Conservation (phyloP, 2,329 filamentous ascomycete genomes). For the Gyromitra esculenta region DNA sequence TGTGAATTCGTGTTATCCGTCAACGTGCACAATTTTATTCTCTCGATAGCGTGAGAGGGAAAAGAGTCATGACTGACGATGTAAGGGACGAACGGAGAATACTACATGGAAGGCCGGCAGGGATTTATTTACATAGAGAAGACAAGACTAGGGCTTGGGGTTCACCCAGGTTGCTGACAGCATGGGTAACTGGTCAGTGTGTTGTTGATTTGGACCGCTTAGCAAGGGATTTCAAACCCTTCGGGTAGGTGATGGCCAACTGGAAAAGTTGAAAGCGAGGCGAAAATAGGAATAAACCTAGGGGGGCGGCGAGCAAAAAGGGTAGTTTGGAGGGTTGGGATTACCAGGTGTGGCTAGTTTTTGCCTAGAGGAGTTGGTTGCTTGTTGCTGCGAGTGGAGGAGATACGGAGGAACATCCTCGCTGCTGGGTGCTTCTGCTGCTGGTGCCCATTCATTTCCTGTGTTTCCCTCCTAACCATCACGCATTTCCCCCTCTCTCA, state of each 20-base stretch:
- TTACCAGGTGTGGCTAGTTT: slow-evolving; percentile 52
- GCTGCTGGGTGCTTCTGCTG: slow-evolving; percentile 31
- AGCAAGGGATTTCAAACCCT: slow-evolving; percentile 41
- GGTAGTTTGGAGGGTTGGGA: slow-evolving; percentile 48
- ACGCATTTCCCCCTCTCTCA: slow-evolving; percentile 40
- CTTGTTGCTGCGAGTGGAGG: slow-evolving; percentile 47
- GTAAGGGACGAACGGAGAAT: slow-evolving; percentile 31
- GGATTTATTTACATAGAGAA: slow-evolving; percentile 31
- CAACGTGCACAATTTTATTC: slow-evolving; percentile 10
- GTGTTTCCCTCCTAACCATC: slow-evolving; percentile 46
- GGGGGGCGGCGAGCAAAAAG: slow-evolving; percentile 40
- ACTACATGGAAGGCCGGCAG: slow-evolving; percentile 29
- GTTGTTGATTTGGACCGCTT: slow-evolving; percentile 39
- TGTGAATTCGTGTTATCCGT: slow-evolving; percentile 17
- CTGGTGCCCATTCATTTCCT: slow-evolving; percentile 50
- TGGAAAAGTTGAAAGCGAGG: slow-evolving; percentile 41
- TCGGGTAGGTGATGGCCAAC: slow-evolving; percentile 42
- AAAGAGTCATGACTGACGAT: slow-evolving; percentile 13
- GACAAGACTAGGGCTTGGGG: slow-evolving; percentile 27
- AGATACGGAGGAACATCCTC: slow-evolving; percentile 51
- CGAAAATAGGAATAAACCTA: slow-evolving; percentile 45
- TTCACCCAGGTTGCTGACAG: slow-evolving; percentile 5
- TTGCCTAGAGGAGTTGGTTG: slow-evolving; percentile 50
- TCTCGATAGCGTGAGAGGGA: background rate
- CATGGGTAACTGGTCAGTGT: background rate